Conservation (phyloP, 2,329 filamentous ascomycete genomes). For the Fusarium ambrosium region DNA sequence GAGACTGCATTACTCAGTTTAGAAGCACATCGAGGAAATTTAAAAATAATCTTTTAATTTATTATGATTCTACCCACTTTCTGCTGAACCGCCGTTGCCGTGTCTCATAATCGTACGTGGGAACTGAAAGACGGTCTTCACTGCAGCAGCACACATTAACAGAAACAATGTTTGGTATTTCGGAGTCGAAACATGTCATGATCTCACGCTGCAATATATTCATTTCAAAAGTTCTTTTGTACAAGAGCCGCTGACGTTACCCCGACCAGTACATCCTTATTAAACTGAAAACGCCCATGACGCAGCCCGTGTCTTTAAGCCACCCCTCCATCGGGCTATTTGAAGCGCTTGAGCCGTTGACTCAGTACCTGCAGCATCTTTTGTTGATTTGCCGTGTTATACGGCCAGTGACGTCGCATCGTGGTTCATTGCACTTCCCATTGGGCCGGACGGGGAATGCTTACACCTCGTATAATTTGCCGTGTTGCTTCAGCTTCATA, state of each 20-base stretch:
- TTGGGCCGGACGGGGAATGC: constrained; percentile 17
- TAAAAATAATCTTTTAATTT: not conserved
- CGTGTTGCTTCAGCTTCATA: not conserved
- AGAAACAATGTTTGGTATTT: not conserved
- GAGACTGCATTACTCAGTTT: not conserved
- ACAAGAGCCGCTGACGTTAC: constrained; percentile 1
- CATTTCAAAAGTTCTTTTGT: not conserved
- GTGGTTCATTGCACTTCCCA: not conserved
- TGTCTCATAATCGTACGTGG: not conserved
- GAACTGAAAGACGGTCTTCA: not conserved
- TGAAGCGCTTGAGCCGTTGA: not conserved
- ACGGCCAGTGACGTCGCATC: not conserved
- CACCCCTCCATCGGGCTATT: not conserved
- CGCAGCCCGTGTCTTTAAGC: not conserved
- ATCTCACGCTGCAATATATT: not conserved
- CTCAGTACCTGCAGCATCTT: not conserved
- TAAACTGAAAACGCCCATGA: not conserved
- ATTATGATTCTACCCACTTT: not conserved
- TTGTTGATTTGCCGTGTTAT: constrained; percentile 1
- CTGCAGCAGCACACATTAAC: not conserved
- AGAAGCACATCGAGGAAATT: not conserved
- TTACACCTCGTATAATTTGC: constrained; percentile 9
- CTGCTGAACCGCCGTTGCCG: not conserved
- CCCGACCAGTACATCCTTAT: not conserved
- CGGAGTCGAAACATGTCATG: not conserved